Conservation (phyloP, 2,329 filamentous ascomycete species). For the Aspergillus persii region DNA sequence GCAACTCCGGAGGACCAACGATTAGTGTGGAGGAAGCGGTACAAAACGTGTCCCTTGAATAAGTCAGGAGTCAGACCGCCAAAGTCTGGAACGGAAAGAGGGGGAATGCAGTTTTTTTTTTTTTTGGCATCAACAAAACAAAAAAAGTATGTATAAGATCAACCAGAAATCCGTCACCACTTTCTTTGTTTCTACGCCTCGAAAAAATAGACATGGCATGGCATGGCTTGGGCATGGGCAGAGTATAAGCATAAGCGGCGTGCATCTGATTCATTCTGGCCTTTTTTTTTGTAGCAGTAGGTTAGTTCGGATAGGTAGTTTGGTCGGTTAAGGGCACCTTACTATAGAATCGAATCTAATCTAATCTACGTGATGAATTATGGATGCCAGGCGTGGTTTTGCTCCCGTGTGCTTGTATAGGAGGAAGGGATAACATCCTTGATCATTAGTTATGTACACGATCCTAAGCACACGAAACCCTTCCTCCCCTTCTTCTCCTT, state of each 20-base stretch:
- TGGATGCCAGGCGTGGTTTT: too few species aligned
- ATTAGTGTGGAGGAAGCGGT: constrained; percentile 36
- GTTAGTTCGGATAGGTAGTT: not conserved
- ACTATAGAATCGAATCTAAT: not conserved
- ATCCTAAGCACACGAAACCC: too few species aligned
- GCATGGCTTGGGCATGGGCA: not conserved
- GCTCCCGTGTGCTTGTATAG: too few species aligned
- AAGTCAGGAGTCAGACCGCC: not conserved
- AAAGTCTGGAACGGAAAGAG: not conserved
- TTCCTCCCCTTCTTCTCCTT: too few species aligned
- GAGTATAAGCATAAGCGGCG: not conserved
- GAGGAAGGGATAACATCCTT: too few species aligned
- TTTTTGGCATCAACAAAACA: not conserved
- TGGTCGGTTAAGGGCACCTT: not conserved
- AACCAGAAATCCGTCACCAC: not conserved
- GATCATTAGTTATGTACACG: too few species aligned
- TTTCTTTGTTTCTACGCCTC: not conserved
- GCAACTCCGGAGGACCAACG: constrained; percentile 5
- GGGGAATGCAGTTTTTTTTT: not conserved
- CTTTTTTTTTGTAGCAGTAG: not conserved
- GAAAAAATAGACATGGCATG: not conserved
- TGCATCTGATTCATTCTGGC: not conserved
- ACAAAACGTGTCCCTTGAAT: constrained; percentile 29
- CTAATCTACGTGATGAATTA: not conserved
- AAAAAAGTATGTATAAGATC: not conserved